Percentiles rank a stretch among this genome's conserved stretches.
phyloP scores from a whole-genome alignment of 352 stramenopile species.

The Globisporangium middletonii region DNA sequence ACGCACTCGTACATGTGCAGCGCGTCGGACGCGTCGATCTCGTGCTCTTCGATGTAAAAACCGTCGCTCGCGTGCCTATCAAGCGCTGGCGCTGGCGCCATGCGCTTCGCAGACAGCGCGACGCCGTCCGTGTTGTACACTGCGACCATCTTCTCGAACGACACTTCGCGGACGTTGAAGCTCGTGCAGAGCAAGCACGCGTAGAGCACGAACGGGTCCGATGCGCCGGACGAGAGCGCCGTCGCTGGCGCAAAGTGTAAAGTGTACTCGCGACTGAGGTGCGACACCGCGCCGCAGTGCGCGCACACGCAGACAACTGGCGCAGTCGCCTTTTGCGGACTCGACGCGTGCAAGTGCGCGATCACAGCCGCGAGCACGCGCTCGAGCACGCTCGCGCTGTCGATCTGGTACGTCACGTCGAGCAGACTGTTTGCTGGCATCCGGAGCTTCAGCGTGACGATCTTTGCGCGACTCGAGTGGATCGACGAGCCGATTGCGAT shows the following conservation, averaged over 20 bases:
- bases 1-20: constrained; percentile 34
- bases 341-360: constrained; percentile 38
- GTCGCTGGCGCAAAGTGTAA: constrained; percentile 7
- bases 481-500: constrained; percentile 49
- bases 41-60: constrained; percentile 57
- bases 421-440: constrained; percentile 11
- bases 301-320: constrained; percentile 46
- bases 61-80: constrained; percentile 24
- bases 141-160: constrained; percentile 45
- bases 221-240: constrained; percentile 9
- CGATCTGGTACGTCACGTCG: constrained; percentile 60
- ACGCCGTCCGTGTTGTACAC: constrained; percentile 45
- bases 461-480: constrained; percentile 43
- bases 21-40: constrained; percentile 20
- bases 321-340: constrained; percentile 20
- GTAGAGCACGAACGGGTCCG: constrained; percentile 37
- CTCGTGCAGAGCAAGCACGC: constrained; percentile 66
- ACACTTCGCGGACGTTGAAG: constrained; percentile 62
- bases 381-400: constrained; percentile 24
- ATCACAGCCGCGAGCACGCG: constrained; percentile 37
- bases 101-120: constrained; percentile 26
- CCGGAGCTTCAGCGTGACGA: constrained; percentile 46
- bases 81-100: constrained; percentile 23
- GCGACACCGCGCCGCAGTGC: constrained; percentile 51
- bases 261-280: constrained; percentile 42